Conservation (phyloP, 1,284 basidiomycete species). For the Porogramme epimiltina region DNA sequence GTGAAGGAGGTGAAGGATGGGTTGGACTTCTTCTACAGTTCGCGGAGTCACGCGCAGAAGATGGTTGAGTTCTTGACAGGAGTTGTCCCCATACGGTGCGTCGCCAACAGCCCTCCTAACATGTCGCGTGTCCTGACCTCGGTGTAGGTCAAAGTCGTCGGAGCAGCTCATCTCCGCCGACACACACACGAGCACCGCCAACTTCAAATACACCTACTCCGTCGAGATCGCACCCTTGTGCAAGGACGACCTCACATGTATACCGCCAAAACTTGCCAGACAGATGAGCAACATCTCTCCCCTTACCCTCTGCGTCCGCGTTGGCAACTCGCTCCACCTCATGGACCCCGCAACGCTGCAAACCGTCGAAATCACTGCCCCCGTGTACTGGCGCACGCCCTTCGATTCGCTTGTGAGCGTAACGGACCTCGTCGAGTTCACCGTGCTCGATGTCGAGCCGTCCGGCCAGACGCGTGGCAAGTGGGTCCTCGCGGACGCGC, state of each 20-base stretch:
- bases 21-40: slow-evolving; percentile 95
- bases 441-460: slow-evolving; percentile 93
- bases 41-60: slow-evolving; percentile 90
- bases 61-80: slow-evolving; percentile 95
- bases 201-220: slow-evolving; percentile 98
- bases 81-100: slow-evolving; percentile 86
- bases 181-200: slow-evolving; percentile 90
- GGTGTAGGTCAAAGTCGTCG: slow-evolving; percentile 79
- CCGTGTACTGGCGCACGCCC: slow-evolving; percentile 90
- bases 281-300: slow-evolving; percentile 87
- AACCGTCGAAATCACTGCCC: slow-evolving; percentile 76
- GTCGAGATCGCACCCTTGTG: slow-evolving; percentile 97
- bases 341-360: slow-evolving; percentile 90
- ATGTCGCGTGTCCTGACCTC: not conserved
- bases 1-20: slow-evolving; percentile 95
- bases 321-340: slow-evolving; percentile 91
- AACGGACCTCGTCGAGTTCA: slow-evolving; percentile 92
- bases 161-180: slow-evolving; percentile 94
- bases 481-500: slow-evolving; percentile 89
- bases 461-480: slow-evolving; percentile 72
- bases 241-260: slow-evolving; percentile 95
- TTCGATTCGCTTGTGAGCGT: slow-evolving; percentile 85
- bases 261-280: slow-evolving; percentile 83
- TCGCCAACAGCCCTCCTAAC: not conserved
- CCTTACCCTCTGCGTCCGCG: slow-evolving; percentile 85